phyloP scores from a whole-genome alignment of 1,284 basidiomycete genomes.

The Cutaneotrichosporon cutaneum region DNA sequence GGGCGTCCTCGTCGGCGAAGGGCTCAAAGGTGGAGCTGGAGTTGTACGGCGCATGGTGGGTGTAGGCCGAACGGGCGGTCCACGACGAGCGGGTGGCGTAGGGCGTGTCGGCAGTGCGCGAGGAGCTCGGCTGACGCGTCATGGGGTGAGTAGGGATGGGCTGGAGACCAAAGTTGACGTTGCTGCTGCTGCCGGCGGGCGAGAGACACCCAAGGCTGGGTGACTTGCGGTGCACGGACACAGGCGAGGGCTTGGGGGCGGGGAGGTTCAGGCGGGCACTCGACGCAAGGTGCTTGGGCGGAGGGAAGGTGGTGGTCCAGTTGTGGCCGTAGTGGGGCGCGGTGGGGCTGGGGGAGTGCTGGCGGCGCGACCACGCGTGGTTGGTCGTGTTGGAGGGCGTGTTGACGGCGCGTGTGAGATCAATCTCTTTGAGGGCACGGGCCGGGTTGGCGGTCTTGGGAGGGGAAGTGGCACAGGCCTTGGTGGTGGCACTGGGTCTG shows the following conservation, averaged over 20 bases:
- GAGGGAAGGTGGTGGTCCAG: constrained; percentile 17
- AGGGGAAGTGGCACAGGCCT: not conserved
- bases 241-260: constrained; percentile 2
- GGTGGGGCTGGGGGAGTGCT: constrained; percentile 5
- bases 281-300: not conserved
- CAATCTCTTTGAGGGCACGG: constrained; percentile 3
- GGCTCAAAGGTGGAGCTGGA: not conserved
- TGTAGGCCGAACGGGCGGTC: not conserved
- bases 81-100: not conserved
- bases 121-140: not conserved
- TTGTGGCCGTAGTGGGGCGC: constrained; percentile 14
- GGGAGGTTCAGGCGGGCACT: not conserved
- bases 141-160: not conserved
- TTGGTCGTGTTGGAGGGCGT: not conserved
- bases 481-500: not conserved
- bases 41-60: not conserved
- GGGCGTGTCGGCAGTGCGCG: not conserved
- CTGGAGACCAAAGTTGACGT: not conserved
- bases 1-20: constrained; percentile 8
- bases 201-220: constrained; percentile 19
- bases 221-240: constrained; percentile 14
- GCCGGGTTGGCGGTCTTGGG: not conserved
- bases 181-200: not conserved
- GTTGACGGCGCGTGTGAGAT: not conserved
- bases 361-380: not conserved